A percentile compares a stretch with the other conserved stretches of the same genome.
Evolutionary conservation across 2,329 filamentous ascomycete genomes (phyloP).

Genomic region (Fusarium robinianum): DNA sequence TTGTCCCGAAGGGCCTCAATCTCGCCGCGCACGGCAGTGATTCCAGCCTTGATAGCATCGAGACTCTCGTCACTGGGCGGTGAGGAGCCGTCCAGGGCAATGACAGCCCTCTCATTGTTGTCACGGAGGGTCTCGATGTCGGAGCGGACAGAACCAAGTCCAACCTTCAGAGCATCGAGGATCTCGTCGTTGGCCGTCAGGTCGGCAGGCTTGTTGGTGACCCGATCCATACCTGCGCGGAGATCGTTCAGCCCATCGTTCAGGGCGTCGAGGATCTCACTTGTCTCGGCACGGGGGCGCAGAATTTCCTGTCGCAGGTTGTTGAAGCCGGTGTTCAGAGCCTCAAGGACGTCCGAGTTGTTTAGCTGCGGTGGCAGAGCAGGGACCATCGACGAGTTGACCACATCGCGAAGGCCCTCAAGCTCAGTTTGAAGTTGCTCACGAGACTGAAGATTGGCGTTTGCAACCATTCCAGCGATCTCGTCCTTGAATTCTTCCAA

Average conservation of each 20-base stretch:
- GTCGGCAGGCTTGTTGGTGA: constrained; percentile 78
- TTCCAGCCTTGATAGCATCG: constrained; percentile 80
- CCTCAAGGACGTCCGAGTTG: constrained; percentile 71
- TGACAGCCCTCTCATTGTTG: constrained; percentile 55
- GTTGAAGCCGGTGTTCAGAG: constrained; percentile 73
- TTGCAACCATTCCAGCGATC: constrained; percentile 63
- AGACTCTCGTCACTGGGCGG: constrained; percentile 86
- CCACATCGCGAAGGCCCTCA: constrained; percentile 76
- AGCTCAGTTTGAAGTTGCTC: constrained; percentile 81
- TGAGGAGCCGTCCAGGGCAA: constrained; percentile 34
- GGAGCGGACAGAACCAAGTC: constrained; percentile 72
- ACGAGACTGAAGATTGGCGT: constrained; percentile 50
- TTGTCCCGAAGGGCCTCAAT: constrained; percentile 74
- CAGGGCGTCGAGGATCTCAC: constrained; percentile 86
- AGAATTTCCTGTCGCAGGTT: constrained; percentile 76
- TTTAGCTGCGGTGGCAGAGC: constrained; percentile 49
- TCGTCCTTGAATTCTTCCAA: constrained; percentile 71
- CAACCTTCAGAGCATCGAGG: constrained; percentile 82
- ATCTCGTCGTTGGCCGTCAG: constrained; percentile 88
- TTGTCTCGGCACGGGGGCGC: constrained; percentile 69
- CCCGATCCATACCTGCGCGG: constrained; percentile 74
- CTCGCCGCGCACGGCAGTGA: constrained; percentile 75
- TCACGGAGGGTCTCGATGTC: constrained; percentile 82
- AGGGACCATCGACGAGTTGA: constrained; percentile 71
- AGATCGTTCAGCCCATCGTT: constrained; percentile 85